These are phyloP conservation scores for Colletotrichum cuscutae DNA, from an alignment of 2,329 filamentous ascomycete genomes.

Conservation along the genomic window DNA sequence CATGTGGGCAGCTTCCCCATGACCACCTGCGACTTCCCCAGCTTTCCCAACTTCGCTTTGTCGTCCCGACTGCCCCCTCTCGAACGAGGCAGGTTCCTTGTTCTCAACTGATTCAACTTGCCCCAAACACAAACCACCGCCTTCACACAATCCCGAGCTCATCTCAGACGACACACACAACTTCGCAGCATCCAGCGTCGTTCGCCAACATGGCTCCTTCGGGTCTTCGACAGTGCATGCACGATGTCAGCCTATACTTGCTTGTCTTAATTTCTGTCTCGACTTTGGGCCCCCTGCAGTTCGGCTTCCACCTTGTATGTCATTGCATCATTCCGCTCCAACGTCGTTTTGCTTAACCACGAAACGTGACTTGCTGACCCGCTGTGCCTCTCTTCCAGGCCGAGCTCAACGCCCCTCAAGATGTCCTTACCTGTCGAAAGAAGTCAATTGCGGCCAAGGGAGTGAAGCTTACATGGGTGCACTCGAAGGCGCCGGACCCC, in stretches of 20 bases:
- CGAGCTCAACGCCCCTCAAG: conserved; percentile 94
- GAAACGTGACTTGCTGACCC: not conserved
- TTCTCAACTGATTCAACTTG: not conserved
- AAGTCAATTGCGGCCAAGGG: conserved; percentile 49
- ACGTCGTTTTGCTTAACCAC: not conserved
- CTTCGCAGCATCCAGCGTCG: not conserved
- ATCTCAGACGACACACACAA: conserved; percentile 5
- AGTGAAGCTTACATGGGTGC: conserved; percentile 41
- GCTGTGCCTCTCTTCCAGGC: conserved; percentile 62
- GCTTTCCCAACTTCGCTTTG: conserved; percentile 16
- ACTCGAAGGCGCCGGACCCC: conserved; percentile 38
- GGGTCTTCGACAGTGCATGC: conserved; percentile 52
- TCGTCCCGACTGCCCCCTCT: conserved; percentile 12
- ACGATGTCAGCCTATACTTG: conserved; percentile 78
- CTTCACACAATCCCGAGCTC: not conserved
- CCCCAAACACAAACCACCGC: not conserved
- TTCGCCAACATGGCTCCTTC: conserved; percentile 44
- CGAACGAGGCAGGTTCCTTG: not conserved
- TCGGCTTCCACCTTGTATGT: conserved; percentile 89
- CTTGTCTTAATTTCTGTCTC: conserved; percentile 79
- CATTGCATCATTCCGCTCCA: conserved; percentile 23
- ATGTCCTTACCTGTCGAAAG: conserved; percentile 88
- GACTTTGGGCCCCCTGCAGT: conserved; percentile 90
- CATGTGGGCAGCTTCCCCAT: conserved; percentile 14
- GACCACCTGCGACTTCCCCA: conserved; percentile 6